Conservation (phyloP, 257 asterid genomes). For the Ophiorrhiza pumila region DNA sequence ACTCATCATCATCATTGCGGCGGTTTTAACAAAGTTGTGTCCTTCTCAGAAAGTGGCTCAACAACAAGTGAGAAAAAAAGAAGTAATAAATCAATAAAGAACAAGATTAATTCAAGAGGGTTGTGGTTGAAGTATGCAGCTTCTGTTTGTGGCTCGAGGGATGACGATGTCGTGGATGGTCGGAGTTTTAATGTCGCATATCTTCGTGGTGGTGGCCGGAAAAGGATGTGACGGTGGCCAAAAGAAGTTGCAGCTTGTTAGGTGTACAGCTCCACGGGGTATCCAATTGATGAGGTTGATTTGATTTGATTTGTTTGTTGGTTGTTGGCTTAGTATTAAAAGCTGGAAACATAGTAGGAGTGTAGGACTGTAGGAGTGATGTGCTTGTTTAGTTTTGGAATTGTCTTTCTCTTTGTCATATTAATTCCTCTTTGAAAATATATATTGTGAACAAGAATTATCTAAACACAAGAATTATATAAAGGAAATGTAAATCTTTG, state of each 20-base stretch:
- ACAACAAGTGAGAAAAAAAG: conserved; percentile 12
- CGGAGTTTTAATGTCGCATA: neutral
- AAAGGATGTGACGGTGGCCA: conserved; percentile 17
- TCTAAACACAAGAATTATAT: no score
- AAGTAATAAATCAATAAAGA: conserved; percentile 8
- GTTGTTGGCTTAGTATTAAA: conserved; percentile 14
- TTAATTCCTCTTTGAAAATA: no score
- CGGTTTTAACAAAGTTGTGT: neutral
- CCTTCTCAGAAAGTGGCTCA: conserved; percentile 16
- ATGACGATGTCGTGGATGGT: conserved; percentile 13
- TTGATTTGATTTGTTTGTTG: neutral
- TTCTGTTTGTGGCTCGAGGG: conserved; percentile 40
- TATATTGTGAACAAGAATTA: no score
- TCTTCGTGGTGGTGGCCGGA: conserved; percentile 13
- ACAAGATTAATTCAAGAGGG: conserved; percentile 19
- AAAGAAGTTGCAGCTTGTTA: neutral
- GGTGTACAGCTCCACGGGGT: conserved; percentile 1
- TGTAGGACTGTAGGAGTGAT: no score
- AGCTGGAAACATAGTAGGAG: neutral
- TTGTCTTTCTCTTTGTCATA: neutral
- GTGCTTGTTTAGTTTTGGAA: neutral
- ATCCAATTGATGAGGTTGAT: neutral
- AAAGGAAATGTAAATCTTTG: no score
- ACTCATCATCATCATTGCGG: no score
- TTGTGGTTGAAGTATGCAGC: conserved; percentile 31